phyloP scores from a whole-genome alignment of 495 filamentous ascomycete genomes.

The Talaromyces wortmannii region DNA sequence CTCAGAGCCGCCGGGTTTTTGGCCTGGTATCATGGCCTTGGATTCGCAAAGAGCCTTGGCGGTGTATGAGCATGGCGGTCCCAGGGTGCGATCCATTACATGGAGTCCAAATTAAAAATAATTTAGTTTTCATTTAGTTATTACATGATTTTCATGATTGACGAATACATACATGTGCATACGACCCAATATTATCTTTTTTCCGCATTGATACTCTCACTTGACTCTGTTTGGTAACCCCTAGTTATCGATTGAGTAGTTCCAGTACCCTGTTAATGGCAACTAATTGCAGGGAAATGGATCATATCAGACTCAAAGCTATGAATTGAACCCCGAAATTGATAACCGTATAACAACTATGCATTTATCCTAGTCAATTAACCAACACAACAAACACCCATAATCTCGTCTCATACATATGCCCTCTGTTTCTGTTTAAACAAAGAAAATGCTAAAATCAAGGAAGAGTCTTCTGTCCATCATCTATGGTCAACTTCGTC shows the following conservation, averaged over 20 bases:
- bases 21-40: constrained; percentile 35
- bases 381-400: no score
- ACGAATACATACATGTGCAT: background rate
- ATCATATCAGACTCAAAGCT: background rate
- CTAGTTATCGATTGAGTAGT: no score
- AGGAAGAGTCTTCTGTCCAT: constrained; percentile 4
- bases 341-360: background rate
- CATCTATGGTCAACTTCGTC: constrained; percentile 5
- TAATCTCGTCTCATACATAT: no score
- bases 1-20: constrained; percentile 27
- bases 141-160: background rate
- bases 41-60: constrained; percentile 29
- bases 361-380: background rate
- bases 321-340: background rate
- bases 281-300: background rate
- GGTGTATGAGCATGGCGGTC: constrained; percentile 34
- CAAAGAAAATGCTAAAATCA: background rate
- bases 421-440: background rate
- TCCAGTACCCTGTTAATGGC: background rate
- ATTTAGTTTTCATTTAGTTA: background rate
- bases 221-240: no score
- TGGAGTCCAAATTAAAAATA: constrained; percentile 11
- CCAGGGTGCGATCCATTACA: constrained; percentile 25
- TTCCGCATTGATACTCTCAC: no score
- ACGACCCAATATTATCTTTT: no score